Base-by-base conservation (phyloP, 2,329 filamentous ascomycete species). In the Ramichloridium luteum region DNA sequence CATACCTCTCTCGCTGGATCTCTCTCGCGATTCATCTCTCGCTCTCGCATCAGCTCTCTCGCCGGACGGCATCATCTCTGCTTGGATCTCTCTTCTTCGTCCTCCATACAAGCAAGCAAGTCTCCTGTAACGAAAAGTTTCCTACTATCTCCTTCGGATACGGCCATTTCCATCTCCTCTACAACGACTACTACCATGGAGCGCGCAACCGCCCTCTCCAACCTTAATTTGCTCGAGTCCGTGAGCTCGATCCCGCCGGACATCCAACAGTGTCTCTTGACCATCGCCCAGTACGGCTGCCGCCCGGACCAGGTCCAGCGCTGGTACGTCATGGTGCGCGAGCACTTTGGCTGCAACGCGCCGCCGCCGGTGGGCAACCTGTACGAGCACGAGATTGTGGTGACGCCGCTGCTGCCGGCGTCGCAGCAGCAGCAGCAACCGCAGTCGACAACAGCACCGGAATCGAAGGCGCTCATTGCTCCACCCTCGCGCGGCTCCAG, bases 231-330 rank as follows among this genome's bases (percentile, higher is more conserved):
- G n/a, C 25, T 28, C 26, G 32, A 34, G 12, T 28, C 32, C 16
- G 27, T 34, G 11, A 16, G 18, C 9, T 28, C 14, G 25, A 34
- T 34, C 12, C 32, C 32, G 10, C 32, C 32, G 18, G 34, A 36
- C 18, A 32, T 36, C 11, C 30, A 33, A 17, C 14, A 32, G n/a
- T 36, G 34, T 13, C 26, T 33, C 15, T 18, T 32, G n/a, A 36
- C 34, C 6, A 30, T 36, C 12, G 26, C 27, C 15, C 34, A 36
- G 13, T 32, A 28, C 25, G 34, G 30, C 13, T 36, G 30, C 14
- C 25, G 12, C 23, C 25, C 34, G n/a, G 30, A 25, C n/a, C 34
- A 36, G 13, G 29, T 36, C 4, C 17, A 26, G 25, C 17, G 34
- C 11, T 33, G 34, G 30, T 33, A 33, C 16, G 26, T n/a, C 15